Conservation (phyloP, 805 yeast genomes). For the Komagataella kurtzmanii region DNA sequence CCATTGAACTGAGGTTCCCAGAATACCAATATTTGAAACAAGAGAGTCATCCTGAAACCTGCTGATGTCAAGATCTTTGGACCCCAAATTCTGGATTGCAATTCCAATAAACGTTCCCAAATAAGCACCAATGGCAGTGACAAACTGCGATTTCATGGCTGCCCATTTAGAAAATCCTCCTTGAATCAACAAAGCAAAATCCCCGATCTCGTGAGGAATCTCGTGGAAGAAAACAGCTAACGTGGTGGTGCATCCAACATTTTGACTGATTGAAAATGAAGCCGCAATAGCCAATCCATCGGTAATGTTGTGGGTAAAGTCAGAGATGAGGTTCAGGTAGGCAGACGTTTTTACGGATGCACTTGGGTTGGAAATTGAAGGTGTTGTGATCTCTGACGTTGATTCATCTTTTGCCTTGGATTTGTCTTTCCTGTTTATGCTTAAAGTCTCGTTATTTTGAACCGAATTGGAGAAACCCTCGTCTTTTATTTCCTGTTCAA, state of each 20-base stretch:
- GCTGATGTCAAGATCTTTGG: conserved; percentile 4
- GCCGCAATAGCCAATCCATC: conserved; percentile 70
- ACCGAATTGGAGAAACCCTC: conserved; percentile 4
- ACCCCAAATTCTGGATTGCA: conserved; percentile 29
- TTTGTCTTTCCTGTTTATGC: conserved; percentile 7
- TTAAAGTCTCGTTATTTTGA: conserved; percentile 8
- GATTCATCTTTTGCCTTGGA: conserved; percentile 10
- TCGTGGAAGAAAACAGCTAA: conserved; percentile 67
- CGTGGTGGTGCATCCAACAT: conserved; percentile 55
- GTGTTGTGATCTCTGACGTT: conserved; percentile 6
- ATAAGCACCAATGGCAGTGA: conserved; percentile 53
- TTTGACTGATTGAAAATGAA: conserved; percentile 46
- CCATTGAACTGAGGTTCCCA: conserved; percentile 35
- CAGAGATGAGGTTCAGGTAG: conserved; percentile 54
- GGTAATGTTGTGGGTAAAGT: conserved; percentile 61
- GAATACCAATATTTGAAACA: conserved; percentile 19
- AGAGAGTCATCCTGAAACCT: conserved; percentile 3
- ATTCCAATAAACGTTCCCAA: conserved; percentile 58
- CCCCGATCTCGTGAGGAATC: conserved; percentile 74
- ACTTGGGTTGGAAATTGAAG: conserved; percentile 20
- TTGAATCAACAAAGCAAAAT: conserved; percentile 57
- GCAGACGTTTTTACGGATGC: conserved; percentile 37
- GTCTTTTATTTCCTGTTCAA: conserved; percentile 7
- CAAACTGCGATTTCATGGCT: conserved; percentile 53
- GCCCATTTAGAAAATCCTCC: conserved; percentile 56